Percentiles rank a stretch among this genome's conserved stretches.
These are phyloP conservation scores for Casaregolazyma lundiana DNA, from an alignment of 1,139 yeast genomes.

Conservation along the genomic window DNA sequence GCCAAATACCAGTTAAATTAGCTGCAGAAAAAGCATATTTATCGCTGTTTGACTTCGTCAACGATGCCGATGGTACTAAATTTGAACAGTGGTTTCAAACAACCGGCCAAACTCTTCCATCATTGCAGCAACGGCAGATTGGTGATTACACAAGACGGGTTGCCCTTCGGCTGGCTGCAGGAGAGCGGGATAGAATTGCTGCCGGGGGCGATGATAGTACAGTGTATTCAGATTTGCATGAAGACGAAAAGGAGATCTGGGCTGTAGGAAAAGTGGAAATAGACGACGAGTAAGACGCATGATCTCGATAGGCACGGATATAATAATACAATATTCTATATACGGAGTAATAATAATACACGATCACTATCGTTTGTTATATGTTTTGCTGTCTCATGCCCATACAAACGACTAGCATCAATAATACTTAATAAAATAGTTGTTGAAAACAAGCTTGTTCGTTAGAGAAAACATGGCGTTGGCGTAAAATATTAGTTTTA, in stretches of 20 bases:
- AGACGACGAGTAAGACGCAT: slow-evolving; percentile 16
- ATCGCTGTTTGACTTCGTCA: slow-evolving; percentile 66
- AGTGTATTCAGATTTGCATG: slow-evolving; percentile 76
- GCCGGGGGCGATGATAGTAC: slow-evolving; percentile 92
- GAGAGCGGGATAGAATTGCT: slow-evolving; percentile 78
- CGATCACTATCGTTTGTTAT: too few relatives aligned
- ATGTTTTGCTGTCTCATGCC: too few relatives aligned
- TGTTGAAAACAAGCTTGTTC: too few relatives aligned
- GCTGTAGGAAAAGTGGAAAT: slow-evolving; percentile 9
- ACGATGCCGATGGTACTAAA: slow-evolving; percentile 50
- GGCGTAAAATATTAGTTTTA: too few relatives aligned
- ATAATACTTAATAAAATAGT: too few relatives aligned
- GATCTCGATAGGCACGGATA: slow-evolving; percentile 35
- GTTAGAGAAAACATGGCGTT: too few relatives aligned
- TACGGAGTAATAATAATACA: slow-evolving; percentile 29
- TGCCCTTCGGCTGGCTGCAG: slow-evolving; percentile 72
- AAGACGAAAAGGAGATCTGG: slow-evolving; percentile 86
- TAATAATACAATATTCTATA: slow-evolving; percentile 36
- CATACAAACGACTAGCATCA: too few relatives aligned
- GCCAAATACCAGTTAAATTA: slow-evolving; percentile 80
- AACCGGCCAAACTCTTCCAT: slow-evolving; percentile 21
- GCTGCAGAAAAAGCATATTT: slow-evolving; percentile 93
- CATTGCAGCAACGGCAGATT: slow-evolving; percentile 64
- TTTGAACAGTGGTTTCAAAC: slow-evolving; percentile 59
- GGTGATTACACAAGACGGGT: slow-evolving; percentile 88